phyloP scores from a whole-genome alignment of 2,329 filamentous ascomycete species.

The Alternaria postmessia region DNA sequence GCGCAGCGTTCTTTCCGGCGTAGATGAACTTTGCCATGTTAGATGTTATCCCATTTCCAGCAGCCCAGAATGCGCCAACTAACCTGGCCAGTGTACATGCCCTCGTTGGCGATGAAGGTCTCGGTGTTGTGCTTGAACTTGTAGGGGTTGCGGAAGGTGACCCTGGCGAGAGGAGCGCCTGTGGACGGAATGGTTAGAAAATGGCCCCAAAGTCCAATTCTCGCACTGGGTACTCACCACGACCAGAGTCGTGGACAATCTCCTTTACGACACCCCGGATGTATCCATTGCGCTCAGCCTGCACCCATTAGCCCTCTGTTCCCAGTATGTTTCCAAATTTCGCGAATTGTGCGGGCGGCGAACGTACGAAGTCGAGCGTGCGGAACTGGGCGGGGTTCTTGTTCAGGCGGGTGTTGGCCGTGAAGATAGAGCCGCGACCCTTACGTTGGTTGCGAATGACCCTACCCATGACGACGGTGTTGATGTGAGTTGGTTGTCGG shows the following conservation, averaged over 20 bases:
- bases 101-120: conserved; percentile 99
- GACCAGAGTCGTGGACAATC: conserved; percentile 98
- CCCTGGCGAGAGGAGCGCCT: conserved; percentile 86
- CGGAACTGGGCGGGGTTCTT: conserved; percentile 96
- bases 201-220: conserved; percentile 18
- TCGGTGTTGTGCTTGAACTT: conserved; percentile 96
- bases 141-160: conserved; percentile 98
- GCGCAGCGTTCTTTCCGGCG: conserved; percentile 96
- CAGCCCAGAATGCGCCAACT: conserved; percentile 24
- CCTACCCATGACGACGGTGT: conserved; percentile 63
- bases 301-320: conserved; percentile 49
- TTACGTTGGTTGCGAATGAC: conserved; percentile 79
- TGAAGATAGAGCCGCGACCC: conserved; percentile 79
- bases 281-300: conserved; percentile 93
- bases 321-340: conserved; percentile 21
- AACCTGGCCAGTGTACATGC: conserved; percentile 98
- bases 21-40: conserved; percentile 79
- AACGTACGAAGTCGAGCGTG: conserved; percentile 81
- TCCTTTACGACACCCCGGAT: conserved; percentile 97
- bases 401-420: conserved; percentile 74
- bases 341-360: conserved; percentile 31
- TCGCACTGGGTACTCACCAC: conserved; percentile 68
- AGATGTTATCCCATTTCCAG: conserved; percentile 16
- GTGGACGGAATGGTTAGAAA: conserved; percentile 31
- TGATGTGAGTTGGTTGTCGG: conserved; percentile 37